These are phyloP conservation scores for Talaromyces amestolkiae DNA, from an alignment of 2,329 filamentous ascomycete genomes.

Conservation along the genomic window DNA sequence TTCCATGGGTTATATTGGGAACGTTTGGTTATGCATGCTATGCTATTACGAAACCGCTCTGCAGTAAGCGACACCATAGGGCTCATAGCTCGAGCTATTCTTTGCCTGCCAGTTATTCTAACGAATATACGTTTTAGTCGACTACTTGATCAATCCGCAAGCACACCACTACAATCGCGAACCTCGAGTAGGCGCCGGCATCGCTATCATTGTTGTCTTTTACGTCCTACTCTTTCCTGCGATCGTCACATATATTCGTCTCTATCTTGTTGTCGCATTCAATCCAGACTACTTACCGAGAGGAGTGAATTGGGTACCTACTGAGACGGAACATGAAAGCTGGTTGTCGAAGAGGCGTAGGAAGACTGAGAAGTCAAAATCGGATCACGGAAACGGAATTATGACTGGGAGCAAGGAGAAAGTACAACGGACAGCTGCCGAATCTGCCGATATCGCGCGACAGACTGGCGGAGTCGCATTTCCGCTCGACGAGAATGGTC, in stretches of 20 bases:
- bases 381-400: slow-evolving; percentile 24
- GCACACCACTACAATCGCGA: slow-evolving; percentile 34
- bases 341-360: slow-evolving; percentile 24
- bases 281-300: slow-evolving; percentile 74
- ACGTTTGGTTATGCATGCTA: slow-evolving; percentile 69
- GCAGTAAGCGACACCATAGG: slow-evolving; percentile 52
- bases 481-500: slow-evolving; percentile 61
- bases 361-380: slow-evolving; percentile 25
- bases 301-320: slow-evolving; percentile 34
- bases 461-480: slow-evolving; percentile 27
- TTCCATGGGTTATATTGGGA: slow-evolving; percentile 67
- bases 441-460: slow-evolving; percentile 23
- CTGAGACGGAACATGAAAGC: slow-evolving; percentile 4
- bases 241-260: slow-evolving; percentile 66
- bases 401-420: slow-evolving; percentile 31
- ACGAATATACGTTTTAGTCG: slow-evolving; percentile 49
- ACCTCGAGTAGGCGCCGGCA: slow-evolving; percentile 57
- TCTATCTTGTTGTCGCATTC: slow-evolving; percentile 64
- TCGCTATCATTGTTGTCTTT: slow-evolving; percentile 69
- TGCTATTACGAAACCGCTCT: slow-evolving; percentile 65
- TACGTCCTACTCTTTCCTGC: slow-evolving; percentile 69
- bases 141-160: slow-evolving; percentile 64
- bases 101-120: neutral
- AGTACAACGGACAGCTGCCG: neutral
- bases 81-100: neutral